Evolutionary conservation across 345 rosid species (phyloP).

Genomic region (Clarkia xantiana): DNA sequence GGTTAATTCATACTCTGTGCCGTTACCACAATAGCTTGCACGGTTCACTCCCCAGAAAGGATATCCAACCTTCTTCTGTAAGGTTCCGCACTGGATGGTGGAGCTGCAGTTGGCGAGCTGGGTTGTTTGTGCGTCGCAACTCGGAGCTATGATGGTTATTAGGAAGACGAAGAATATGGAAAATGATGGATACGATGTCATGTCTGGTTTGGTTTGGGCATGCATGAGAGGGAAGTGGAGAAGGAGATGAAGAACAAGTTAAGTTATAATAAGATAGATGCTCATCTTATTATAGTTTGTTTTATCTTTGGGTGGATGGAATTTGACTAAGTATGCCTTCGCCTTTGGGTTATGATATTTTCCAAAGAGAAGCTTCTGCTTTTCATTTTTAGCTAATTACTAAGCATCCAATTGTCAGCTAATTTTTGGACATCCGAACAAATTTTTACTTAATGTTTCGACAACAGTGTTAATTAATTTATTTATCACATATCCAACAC

Average conservation of each 20-base stretch:
- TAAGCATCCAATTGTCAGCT: too few relatives aligned
- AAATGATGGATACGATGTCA: too few relatives aligned
- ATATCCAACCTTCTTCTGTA: conserved; percentile 9
- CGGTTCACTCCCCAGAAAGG: conserved; percentile 22
- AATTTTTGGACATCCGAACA: too few relatives aligned
- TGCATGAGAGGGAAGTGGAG: too few relatives aligned
- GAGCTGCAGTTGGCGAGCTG: conserved; percentile 6
- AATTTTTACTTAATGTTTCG: too few relatives aligned
- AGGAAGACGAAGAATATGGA: not conserved
- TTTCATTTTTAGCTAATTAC: too few relatives aligned
- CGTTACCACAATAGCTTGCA: conserved; percentile 14
- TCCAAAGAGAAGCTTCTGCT: conserved; percentile 7
- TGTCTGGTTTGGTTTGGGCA: too few relatives aligned
- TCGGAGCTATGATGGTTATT: conserved; percentile 1
- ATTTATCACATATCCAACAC: too few relatives aligned
- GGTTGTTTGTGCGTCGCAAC: not conserved
- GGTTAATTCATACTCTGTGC: conserved; percentile 6
- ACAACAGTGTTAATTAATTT: too few relatives aligned
- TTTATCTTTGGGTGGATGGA: conserved; percentile 1
- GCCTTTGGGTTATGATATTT: not conserved
- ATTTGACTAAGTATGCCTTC: not conserved
- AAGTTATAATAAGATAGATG: too few relatives aligned
- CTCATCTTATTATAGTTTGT: too few relatives aligned
- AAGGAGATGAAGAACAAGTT: not conserved
- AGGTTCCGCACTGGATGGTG: not conserved